Conservation (phyloP, 345 rosid species). For the Arabidopsis thaliana region TAIR10.1 NC_003071.7:1556001-1556500, state of each 20-base stretch:
- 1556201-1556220: conserved; percentile 25
- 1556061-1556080: conserved; percentile 39
- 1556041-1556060: conserved; percentile 19
- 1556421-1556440: too few species aligned
- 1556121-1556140: conserved; percentile 38
- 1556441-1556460: too few species aligned
- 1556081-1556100: conserved; percentile 18
- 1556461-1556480: too few species aligned
- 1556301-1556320: too few species aligned
- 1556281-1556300: too few species aligned
- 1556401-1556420: too few species aligned
- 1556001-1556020: too few species aligned
- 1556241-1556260: neutral
- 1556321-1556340: too few species aligned
- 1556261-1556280: conserved; percentile 12
- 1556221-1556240: neutral
- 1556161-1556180: conserved; percentile 30
- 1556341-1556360: too few species aligned
- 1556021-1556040: neutral
- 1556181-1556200: conserved; percentile 11
- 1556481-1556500: too few species aligned
- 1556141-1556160: conserved; percentile 23
- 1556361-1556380: too few species aligned
- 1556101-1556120: conserved; percentile 33
- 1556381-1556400: too few species aligned